A percentile compares a stretch with the other conserved stretches of the same genome.
Evolutionary conservation across 1,284 basidiomycete genomes (phyloP).

Genomic region (Hortiboletus rubellus): DNA sequence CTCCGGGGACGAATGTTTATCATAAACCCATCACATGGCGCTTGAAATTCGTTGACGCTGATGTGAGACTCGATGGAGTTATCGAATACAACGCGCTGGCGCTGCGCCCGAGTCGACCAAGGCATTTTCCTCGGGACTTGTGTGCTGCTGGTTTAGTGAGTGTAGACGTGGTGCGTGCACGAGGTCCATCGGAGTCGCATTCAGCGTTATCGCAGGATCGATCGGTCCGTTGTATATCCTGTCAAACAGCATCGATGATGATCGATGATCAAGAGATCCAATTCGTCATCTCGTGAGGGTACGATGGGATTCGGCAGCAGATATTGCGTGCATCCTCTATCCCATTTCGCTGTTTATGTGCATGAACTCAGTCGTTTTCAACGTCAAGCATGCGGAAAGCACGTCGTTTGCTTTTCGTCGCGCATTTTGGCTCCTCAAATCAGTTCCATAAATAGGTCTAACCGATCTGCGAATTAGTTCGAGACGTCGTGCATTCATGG

Average conservation of each 20-base stretch:
- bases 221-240: neutral
- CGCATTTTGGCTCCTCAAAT: neutral
- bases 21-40: neutral
- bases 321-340: neutral
- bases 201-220: neutral
- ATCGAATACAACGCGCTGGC: neutral
- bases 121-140: neutral
- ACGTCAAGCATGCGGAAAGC: neutral
- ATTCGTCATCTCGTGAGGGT: neutral
- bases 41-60: neutral
- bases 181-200: neutral
- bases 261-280: conserved; percentile 3
- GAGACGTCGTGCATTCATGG: neutral
- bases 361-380: conserved; percentile 1
- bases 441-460: neutral
- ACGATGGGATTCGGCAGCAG: conserved; percentile 8
- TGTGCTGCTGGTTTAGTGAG: neutral
- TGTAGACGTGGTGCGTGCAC: neutral
- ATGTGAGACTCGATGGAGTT: neutral
- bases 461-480: neutral
- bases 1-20: conserved; percentile 18
- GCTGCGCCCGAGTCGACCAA: neutral
- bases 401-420: neutral
- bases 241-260: neutral
- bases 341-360: conserved; percentile 8